Base-by-base conservation (phyloP, 2,329 filamentous ascomycete genomes). In the Fusarium tricinctum region DNA sequence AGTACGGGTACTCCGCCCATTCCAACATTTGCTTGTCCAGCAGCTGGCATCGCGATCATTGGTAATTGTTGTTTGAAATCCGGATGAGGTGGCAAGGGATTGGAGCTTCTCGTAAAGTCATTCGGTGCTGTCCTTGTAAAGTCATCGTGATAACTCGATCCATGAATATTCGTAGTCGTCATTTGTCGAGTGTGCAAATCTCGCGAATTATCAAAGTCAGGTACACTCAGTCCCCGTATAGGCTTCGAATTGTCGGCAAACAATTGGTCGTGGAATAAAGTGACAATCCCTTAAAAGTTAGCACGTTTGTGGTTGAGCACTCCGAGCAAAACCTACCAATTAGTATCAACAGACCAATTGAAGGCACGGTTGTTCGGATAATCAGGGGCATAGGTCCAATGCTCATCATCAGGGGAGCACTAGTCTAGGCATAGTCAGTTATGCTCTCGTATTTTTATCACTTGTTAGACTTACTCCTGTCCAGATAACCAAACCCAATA, bases 371-470 rank as follows among this genome's bases (percentile, higher is more conserved):
- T 4, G 84, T 87, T 64, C 82, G 80, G 42, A 81, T 73, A 22
- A 82, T 77, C 17, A 87, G 73, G 17, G 79, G 76, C 15, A 83
- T 78, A 6, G 76, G 77, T 19, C 67, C 69, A 43, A 84, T 77
- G 33, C 86, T 86, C 9, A 89, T 73, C 49, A 85, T 78, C 75
- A 88, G 79, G 10, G 82, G 79, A 9, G 83, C 79, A 69, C 86
- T 88, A 60, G 81, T 80, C 85, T 88, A 53, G 12, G 10, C 17
- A 46, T 23, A 28, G 32, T 63, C 48, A 69, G 50, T 23, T 39
- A 33, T 47, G 59, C 42, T 7, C 54, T 22, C 22, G 9, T 40
- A 17, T n/a, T 38, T 12, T n/a, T 3, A 4, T 28, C 19, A 17
- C 26, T 10, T 39, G n/a, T 10, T 39, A n/a, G 20, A 83, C 85